Conservation (phyloP, 768 basidiomycete species). For the Boletus eberwhitei region DNA sequence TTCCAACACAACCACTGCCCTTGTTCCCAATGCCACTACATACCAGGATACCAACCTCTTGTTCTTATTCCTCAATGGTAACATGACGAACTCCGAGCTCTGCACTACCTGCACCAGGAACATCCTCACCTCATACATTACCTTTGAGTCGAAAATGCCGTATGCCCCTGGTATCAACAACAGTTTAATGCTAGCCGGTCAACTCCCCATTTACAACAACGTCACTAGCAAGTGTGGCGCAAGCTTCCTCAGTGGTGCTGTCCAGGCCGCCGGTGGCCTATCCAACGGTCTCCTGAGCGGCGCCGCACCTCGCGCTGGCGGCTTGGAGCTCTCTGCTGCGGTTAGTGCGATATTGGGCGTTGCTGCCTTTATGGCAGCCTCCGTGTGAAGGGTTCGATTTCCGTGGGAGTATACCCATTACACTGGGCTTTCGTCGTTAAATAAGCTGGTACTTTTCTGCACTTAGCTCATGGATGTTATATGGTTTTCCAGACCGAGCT, state of each 20-base stretch:
- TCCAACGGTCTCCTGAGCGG: constrained; percentile 35
- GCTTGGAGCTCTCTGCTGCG: constrained; percentile 26
- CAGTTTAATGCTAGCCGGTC: constrained; percentile 64
- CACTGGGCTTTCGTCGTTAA: constrained; percentile 18
- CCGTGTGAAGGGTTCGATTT: constrained; percentile 19
- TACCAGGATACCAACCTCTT: constrained; percentile 60
- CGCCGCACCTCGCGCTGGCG: constrained; percentile 25
- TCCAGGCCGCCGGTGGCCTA: constrained; percentile 66
- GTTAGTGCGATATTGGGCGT: constrained; percentile 34
- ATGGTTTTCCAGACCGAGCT: constrained; percentile 5
- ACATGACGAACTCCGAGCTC: constrained; percentile 46
- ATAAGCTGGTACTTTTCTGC: constrained; percentile 21
- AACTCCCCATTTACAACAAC: constrained; percentile 60
- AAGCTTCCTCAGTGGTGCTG: constrained; percentile 64
- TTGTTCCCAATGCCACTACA: constrained; percentile 52
- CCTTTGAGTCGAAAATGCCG: constrained; percentile 64
- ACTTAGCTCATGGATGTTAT: constrained; percentile 10
- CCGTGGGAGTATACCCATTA: constrained; percentile 17
- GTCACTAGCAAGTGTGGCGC: constrained; percentile 63
- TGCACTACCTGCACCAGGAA: constrained; percentile 83
- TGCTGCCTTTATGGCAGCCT: constrained; percentile 31
- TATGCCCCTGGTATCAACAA: constrained; percentile 72
- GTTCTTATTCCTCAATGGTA: constrained; percentile 74
- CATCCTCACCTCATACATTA: constrained; percentile 72
- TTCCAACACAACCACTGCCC: constrained; percentile 26